Evolutionary conservation across 2,329 filamentous ascomycete genomes (phyloP).

Genomic region (Laburnicola sp.): DNA sequence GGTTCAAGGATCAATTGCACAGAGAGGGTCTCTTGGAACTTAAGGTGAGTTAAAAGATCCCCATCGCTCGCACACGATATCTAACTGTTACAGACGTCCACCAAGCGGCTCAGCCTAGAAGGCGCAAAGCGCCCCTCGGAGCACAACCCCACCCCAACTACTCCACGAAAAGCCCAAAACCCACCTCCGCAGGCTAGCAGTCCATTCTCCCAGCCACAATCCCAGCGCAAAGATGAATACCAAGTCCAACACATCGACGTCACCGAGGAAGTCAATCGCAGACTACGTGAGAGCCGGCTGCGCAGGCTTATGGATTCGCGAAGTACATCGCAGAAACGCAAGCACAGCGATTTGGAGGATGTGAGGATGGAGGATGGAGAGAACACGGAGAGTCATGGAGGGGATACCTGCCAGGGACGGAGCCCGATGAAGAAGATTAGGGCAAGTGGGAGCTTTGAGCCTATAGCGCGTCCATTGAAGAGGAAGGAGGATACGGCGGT

Average conservation of each 20-base stretch:
- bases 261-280: slow-evolving; percentile 38
- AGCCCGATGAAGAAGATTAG: slow-evolving; percentile 33
- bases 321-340: slow-evolving; percentile 40
- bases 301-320: slow-evolving; percentile 38
- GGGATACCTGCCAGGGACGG: slow-evolving; percentile 17
- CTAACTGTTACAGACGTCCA: slow-evolving; percentile 21
- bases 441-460: slow-evolving; percentile 30
- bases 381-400: slow-evolving; percentile 21
- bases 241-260: slow-evolving; percentile 35
- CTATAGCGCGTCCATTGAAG: slow-evolving; percentile 17
- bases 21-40: slow-evolving; percentile 30
- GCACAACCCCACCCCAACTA: neutral
- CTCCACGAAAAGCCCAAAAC: slow-evolving; percentile 11
- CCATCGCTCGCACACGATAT: slow-evolving; percentile 12
- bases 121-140: slow-evolving; percentile 16
- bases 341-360: slow-evolving; percentile 32
- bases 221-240: slow-evolving; percentile 23
- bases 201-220: slow-evolving; percentile 16
- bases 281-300: slow-evolving; percentile 34
- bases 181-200: slow-evolving; percentile 11
- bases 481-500: slow-evolving; percentile 24
- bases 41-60: slow-evolving; percentile 22
- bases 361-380: slow-evolving; percentile 21
- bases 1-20: slow-evolving; percentile 35
- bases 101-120: slow-evolving; percentile 38